Percentiles rank a stretch among this genome's conserved stretches.
Conservation (phyloP, 2,329 filamentous ascomycete genomes). For the Endocalyx cinctus region DNA sequence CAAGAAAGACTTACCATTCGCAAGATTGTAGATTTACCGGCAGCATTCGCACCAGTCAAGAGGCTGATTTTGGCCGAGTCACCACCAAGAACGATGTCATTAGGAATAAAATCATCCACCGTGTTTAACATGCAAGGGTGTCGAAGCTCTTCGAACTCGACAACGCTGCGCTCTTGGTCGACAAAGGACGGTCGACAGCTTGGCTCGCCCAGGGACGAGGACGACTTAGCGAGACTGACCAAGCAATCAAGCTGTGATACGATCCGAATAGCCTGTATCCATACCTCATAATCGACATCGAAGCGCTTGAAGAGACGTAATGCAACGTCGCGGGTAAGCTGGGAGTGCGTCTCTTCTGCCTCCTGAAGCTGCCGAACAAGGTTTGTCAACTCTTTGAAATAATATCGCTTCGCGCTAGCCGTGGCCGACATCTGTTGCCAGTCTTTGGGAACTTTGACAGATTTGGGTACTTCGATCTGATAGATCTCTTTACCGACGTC, state of each 20-base stretch:
- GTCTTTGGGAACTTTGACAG: conserved; percentile 74
- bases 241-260: conserved; percentile 91
- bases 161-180: conserved; percentile 74
- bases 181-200: conserved; percentile 87
- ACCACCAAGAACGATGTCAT: conserved; percentile 84
- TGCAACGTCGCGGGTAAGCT: conserved; percentile 84
- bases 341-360: conserved; percentile 86
- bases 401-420: conserved; percentile 85
- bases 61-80: conserved; percentile 78
- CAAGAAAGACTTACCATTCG: conserved; percentile 67
- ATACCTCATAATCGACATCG: conserved; percentile 77
- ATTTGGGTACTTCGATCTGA: conserved; percentile 86
- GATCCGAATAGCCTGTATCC: conserved; percentile 86
- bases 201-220: conserved; percentile 75
- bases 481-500: conserved; percentile 97
- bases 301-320: conserved; percentile 82
- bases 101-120: conserved; percentile 93
- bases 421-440: conserved; percentile 99
- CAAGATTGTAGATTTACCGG: conserved; percentile 93
- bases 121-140: conserved; percentile 92
- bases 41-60: conserved; percentile 92
- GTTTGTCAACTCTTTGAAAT: conserved; percentile 76
- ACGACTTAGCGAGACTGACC: conserved; percentile 87
- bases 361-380: conserved; percentile 88
- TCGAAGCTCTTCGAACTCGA: conserved; percentile 89